These are phyloP conservation scores for Brassica balearica DNA, from an alignment of 441 rosid genomes.

Conservation along the genomic window DNA sequence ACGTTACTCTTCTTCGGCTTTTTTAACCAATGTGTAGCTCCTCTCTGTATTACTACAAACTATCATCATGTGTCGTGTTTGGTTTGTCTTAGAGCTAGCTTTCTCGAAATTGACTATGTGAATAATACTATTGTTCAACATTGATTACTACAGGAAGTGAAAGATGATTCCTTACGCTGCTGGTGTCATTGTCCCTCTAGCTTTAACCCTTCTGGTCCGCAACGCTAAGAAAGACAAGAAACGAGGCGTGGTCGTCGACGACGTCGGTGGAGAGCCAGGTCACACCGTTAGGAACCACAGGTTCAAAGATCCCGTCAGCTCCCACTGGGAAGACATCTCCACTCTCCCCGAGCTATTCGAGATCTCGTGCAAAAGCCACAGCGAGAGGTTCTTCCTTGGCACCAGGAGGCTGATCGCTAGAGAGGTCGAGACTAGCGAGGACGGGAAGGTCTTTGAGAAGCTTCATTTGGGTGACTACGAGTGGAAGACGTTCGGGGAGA, in stretches of 20 bases:
- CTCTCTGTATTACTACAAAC: no score
- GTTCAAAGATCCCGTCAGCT: slow-evolving; percentile 62
- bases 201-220: slow-evolving; percentile 66
- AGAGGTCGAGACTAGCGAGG: slow-evolving; percentile 63
- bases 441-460: slow-evolving; percentile 87
- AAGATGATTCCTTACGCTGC: slow-evolving; percentile 78
- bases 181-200: slow-evolving; percentile 77
- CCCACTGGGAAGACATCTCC: slow-evolving; percentile 80
- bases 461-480: slow-evolving; percentile 94
- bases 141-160: slow-evolving; percentile 29
- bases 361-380: slow-evolving; percentile 67
- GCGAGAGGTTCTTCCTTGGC: slow-evolving; percentile 70
- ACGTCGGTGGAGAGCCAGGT: slow-evolving; percentile 89
- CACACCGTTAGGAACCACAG: slow-evolving; percentile 67
- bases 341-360: slow-evolving; percentile 96
- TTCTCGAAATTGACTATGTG: neutral
- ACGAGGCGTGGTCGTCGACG: slow-evolving; percentile 81
- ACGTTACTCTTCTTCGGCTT: slow-evolving; percentile 4
- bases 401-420: slow-evolving; percentile 71
- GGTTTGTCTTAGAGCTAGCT: no score
- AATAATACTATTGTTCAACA: neutral
- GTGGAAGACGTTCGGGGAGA: slow-evolving; percentile 73
- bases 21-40: neutral
- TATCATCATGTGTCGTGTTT: no score
- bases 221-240: slow-evolving; percentile 67